These are phyloP conservation scores for Aegilops speltoides DNA, from an alignment of 176 grass and related monocot species.

Conservation along the genomic window DNA sequence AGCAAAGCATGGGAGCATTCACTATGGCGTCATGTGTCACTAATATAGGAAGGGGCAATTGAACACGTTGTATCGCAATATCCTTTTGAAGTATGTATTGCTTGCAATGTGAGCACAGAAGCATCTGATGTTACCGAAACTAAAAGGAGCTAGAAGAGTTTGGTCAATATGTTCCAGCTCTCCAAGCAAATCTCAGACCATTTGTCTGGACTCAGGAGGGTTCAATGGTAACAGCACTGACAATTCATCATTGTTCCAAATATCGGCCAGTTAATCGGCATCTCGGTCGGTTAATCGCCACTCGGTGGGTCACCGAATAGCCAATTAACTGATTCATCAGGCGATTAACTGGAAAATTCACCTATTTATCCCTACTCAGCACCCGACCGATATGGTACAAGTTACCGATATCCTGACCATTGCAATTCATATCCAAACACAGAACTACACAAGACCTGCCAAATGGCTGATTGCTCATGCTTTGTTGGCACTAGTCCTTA, in stretches of 20 bases:
- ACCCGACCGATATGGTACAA: too few species aligned
- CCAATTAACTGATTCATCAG: too few species aligned
- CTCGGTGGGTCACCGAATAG: too few species aligned
- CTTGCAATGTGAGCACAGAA: background rate
- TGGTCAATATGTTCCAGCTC: background rate
- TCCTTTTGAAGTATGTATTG: background rate
- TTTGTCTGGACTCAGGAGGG: background rate
- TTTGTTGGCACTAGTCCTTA: background rate
- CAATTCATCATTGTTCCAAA: too few species aligned
- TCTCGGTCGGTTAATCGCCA: too few species aligned
- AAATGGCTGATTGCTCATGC: background rate
- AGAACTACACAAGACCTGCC: background rate
- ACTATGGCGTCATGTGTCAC: background rate
- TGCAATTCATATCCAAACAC: background rate
- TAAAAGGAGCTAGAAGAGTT: slow-evolving; percentile 10
- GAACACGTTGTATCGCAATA: slow-evolving; percentile 1
- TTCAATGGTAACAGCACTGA: too few species aligned
- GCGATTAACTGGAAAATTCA: too few species aligned
- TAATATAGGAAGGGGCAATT: background rate
- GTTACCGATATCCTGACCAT: too few species aligned
- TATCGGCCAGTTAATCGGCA: too few species aligned
- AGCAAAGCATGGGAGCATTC: background rate
- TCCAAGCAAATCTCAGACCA: background rate
- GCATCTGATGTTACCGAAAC: background rate
- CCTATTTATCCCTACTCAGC: too few species aligned